Base-by-base conservation (phyloP, 1,139 yeast genomes). In the Debaryomyces psychrophilus region DNA sequence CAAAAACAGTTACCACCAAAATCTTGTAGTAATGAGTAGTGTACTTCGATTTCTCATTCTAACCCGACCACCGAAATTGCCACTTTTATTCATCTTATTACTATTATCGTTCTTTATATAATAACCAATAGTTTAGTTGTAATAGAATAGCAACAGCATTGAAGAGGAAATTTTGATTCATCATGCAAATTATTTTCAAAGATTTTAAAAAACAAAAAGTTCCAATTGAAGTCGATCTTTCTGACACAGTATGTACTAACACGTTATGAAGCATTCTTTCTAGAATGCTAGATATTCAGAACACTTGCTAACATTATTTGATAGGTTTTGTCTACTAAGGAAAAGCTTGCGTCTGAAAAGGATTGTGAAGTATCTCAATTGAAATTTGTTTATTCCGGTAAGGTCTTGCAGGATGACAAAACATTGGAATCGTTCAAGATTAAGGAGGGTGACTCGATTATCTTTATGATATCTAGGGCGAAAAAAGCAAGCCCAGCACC, bases 121-220 rank as follows among this genome's bases (percentile, higher is more conserved):
- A 40, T 17, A 40, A 15, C 12, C 5, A 25, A 26, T 37, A 15
- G 12, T 8, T 9, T 37, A 26, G 40, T 28, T 26, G 18, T 36
- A 44, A 23, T 15, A 34, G 17, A 25, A n/a, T 18, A 28, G 34
- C 25, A 29, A 12, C 27, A n/a, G 14, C 14, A 39, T 18, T 15
- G 14, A 26, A 23, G 15, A 33, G 34, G 26, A 26, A 22, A 22
- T 22, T 41, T 61, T 28, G 31, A 28, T 38, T 23, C 18, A 38
- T 50, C 58, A 90, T 93, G 95, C 87, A 85, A 69, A 76, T 95
- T 55, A 81, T 86, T 45, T 83, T 93, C 66, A 90, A 92, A 66
- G 96, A 93, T 69, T 88, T 93, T 69, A 90, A 92, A 73, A 95
- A 93, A 72, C 92, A 89, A 64, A 88, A 85, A 65, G 82, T 92